Conservation (phyloP, 352 stramenopile genomes). For the Globisporangium mamillatum region DNA sequence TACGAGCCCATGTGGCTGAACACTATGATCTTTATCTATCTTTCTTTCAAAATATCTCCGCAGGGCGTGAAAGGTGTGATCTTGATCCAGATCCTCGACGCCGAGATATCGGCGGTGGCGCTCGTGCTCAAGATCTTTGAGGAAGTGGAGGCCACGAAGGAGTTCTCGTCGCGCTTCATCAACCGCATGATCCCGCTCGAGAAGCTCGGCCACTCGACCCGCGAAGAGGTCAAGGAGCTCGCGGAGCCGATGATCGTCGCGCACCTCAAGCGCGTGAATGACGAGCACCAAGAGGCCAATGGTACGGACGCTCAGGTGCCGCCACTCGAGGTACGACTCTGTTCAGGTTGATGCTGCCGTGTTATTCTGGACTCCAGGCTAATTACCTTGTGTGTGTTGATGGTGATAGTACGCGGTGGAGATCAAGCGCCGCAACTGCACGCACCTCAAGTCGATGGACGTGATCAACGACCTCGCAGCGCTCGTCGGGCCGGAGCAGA, state of each 20-base stretch:
- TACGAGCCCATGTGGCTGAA: neutral
- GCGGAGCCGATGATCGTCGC: slow-evolving; percentile 52
- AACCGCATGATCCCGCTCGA: slow-evolving; percentile 74
- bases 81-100: slow-evolving; percentile 62
- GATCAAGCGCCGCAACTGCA: slow-evolving; percentile 80
- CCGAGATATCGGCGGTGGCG: slow-evolving; percentile 37
- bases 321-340: slow-evolving; percentile 21
- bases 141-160: slow-evolving; percentile 55
- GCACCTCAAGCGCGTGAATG: slow-evolving; percentile 32
- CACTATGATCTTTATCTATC: neutral
- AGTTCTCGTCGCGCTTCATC: slow-evolving; percentile 76
- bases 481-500: slow-evolving; percentile 57
- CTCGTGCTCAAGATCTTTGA: slow-evolving; percentile 62
- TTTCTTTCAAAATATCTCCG: neutral
- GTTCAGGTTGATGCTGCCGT: neutral
- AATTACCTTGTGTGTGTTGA: neutral
- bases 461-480: slow-evolving; percentile 66
- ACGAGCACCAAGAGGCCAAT: slow-evolving; percentile 22
- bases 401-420: slow-evolving; percentile 49
- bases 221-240: slow-evolving; percentile 57
- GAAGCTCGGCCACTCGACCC: slow-evolving; percentile 58
- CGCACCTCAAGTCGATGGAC: slow-evolving; percentile 64
- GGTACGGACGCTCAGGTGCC: slow-evolving; percentile 21
- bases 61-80: slow-evolving; percentile 68
- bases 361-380: neutral